Evolutionary conservation across 306 rosid genomes (phyloP), one percentile per base, ranked within the genome.

Genomic region (Alnus glutinosa): DNA sequence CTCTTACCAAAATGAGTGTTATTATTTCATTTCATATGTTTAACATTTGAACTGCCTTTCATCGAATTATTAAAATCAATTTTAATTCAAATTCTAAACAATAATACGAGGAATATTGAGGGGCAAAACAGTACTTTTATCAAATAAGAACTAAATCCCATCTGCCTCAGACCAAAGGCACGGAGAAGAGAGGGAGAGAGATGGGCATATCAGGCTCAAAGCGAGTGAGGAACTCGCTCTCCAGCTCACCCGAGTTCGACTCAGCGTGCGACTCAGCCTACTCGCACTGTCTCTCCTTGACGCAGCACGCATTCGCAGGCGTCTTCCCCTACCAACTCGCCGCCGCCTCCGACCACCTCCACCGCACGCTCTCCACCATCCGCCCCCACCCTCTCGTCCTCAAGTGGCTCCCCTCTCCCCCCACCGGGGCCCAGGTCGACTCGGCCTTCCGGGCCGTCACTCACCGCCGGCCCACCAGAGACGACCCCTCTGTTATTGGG

Each of bases 291-390:
- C 90, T 89, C 50, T 83, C 91, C 15, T 88, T 88, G 3, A 90
- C 97, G 0, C 89, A 90, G 77, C 90, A 90, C 50, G 87, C 89
- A 3, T 89, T 87, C 85, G 18, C 79, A 42, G 93, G 92, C 50
- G 94, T 92, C 51, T 86, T 89, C 55, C 96, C 92, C 12, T 92
- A 85, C 82, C 97, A 94, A 47, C 97, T 94, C 84, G 62, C 75
- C 83, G 68, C 88, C 5, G 98, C 97, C 42, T 80, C 97, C 66
- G 89, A 88, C 54, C 79, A 88, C 75, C 88, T 92, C 79, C 87
- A 92, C 92, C 55, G 28, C 11, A 46, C 75, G 44, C 90, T 90
- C 64, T 71, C 75, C 85, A 47, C 42, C 61, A 42, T 73, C 55
- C 83, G 9, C 2, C 85, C 79, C 7, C 88, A 83, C 63, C 81